phyloP scores from a whole-genome alignment of 805 yeast genomes.

The Ogataea nitratoaversa region DNA sequence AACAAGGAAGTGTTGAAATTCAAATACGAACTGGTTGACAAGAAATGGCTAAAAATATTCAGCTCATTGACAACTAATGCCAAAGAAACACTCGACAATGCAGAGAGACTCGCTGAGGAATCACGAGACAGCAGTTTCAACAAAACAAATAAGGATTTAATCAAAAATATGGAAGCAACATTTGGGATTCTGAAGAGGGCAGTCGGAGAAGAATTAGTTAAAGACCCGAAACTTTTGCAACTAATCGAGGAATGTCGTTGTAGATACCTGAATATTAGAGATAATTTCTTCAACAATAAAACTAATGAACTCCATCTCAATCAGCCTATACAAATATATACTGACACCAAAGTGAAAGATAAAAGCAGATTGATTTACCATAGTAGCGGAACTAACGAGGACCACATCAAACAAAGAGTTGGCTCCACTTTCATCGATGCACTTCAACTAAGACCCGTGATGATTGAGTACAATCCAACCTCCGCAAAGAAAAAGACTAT shows the following conservation, averaged over 20 bases:
- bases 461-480: conserved; percentile 25
- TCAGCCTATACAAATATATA: not conserved
- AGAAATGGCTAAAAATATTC: conserved; percentile 54
- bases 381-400: not conserved
- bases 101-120: conserved; percentile 19
- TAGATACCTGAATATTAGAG: conserved; percentile 7
- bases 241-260: conserved; percentile 4
- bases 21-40: conserved; percentile 44
- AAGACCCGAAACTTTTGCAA: conserved; percentile 3
- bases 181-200: conserved; percentile 21
- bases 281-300: not conserved
- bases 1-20: conserved; percentile 37
- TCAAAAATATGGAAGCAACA: conserved; percentile 7
- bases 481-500: conserved; percentile 20
- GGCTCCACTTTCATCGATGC: conserved; percentile 17
- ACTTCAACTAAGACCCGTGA: conserved; percentile 22
- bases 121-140: not conserved
- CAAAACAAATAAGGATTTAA: conserved; percentile 3
- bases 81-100: conserved; percentile 22
- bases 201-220: conserved; percentile 15
- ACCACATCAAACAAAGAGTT: conserved; percentile 2
- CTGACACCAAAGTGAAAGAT: not conserved
- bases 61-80: conserved; percentile 42
- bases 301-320: not conserved
- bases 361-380: not conserved